Percentiles rank a stretch among this genome's conserved stretches.
Evolutionary conservation across 2,329 filamentous ascomycete genomes (phyloP).

Genomic region (Apiospora aurea): DNA sequence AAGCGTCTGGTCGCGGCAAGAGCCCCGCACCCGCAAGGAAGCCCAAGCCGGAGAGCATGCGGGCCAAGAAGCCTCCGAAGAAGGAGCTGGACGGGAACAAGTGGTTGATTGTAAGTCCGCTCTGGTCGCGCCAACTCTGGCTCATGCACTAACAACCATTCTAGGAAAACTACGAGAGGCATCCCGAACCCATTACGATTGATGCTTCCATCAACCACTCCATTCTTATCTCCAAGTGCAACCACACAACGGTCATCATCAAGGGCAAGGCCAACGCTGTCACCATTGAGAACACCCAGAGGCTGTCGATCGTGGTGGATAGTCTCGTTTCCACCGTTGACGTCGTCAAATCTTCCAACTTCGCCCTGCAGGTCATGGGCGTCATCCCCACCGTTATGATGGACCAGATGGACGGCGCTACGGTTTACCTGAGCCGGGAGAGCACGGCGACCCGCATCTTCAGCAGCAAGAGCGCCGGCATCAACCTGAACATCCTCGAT

Average conservation of each 20-base stretch:
- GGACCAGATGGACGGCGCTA: conserved; percentile 91
- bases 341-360: conserved; percentile 93
- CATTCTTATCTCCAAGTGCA: conserved; percentile 90
- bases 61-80: conserved; percentile 79
- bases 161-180: conserved; percentile 89
- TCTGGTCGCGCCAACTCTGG: neutral
- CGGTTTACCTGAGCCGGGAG: conserved; percentile 84
- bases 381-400: conserved; percentile 86
- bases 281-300: conserved; percentile 87
- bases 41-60: conserved; percentile 85
- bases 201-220: conserved; percentile 85
- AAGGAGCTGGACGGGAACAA: conserved; percentile 88
- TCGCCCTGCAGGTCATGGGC: conserved; percentile 91
- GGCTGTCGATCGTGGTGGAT: conserved; percentile 78
- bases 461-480: conserved; percentile 83
- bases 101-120: conserved; percentile 77
- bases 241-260: conserved; percentile 87
- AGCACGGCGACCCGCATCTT: conserved; percentile 83
- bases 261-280: conserved; percentile 97
- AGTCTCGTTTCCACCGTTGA: conserved; percentile 66
- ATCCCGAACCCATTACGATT: conserved; percentile 76
- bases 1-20: conserved; percentile 69
- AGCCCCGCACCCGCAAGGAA: conserved; percentile 89
- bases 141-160: neutral
- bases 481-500: conserved; percentile 85